Conservation (phyloP, 495 filamentous ascomycete species). For the Penicillium odoratum region DNA sequence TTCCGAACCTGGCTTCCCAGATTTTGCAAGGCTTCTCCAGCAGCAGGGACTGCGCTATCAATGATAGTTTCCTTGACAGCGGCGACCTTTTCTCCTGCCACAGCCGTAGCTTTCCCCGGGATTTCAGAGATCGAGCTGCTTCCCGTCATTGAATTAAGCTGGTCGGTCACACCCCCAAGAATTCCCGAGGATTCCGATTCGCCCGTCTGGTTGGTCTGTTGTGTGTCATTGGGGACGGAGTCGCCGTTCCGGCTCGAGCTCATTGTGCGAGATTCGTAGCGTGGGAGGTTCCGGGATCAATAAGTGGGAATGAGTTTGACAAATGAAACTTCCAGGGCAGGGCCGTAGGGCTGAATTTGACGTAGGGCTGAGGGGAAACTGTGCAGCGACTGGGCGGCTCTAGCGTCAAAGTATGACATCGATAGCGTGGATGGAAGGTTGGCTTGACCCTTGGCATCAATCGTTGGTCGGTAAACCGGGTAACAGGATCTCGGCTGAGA, state of each 20-base stretch:
- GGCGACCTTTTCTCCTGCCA: neutral
- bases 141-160: neutral
- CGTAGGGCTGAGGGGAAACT: constrained; percentile 25
- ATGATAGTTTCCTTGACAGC: constrained; percentile 5
- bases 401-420: constrained; percentile 17
- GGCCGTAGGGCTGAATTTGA: constrained; percentile 15
- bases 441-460: neutral
- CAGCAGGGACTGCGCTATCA: neutral
- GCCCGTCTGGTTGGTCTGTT: neutral
- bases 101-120: neutral
- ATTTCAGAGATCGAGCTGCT: neutral
- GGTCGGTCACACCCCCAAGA: neutral
- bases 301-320: neutral
- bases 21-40: constrained; percentile 1
- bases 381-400: neutral
- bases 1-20: neutral
- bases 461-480: constrained; percentile 4
- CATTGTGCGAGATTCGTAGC: constrained; percentile 2
- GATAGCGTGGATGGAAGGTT: neutral
- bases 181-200: neutral
- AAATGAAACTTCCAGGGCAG: neutral
- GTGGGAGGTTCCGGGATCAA: neutral
- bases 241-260: constrained; percentile 1
- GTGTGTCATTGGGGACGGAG: neutral
- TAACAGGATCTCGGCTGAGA: constrained; percentile 20